Base-by-base conservation (phyloP, 352 stramenopile species). In the Globisporangium camurandrum region DNA sequence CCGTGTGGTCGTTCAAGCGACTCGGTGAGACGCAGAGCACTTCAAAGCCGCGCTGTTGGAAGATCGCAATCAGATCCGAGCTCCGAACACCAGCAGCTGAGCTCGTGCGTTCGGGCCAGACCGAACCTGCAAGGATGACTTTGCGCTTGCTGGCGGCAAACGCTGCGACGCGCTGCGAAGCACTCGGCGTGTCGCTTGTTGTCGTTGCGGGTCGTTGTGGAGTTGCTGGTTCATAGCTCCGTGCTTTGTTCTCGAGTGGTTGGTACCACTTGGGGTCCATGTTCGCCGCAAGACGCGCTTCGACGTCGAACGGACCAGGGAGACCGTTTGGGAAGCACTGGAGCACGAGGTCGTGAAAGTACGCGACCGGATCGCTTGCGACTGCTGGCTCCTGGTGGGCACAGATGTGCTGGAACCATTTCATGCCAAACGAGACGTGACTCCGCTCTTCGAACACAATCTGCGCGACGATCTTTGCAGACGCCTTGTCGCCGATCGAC, bases 81-180 rank as follows among this genome's bases (percentile, higher is more conserved):
- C 80, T 96, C 26, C 87, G 73, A 8, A 93, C 86, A 10, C 88
- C 88, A 16, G 88, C 88, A 2, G 88, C 88, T 2, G 84, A 95
- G 47, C 78, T 90, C 34, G 86, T 93, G 7, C 80, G 76, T 59
- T 96, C 84, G 8, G 88, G 86, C 86, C 81, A 95, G 26, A 93
- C 82, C 0, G 68, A 81, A 0, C 82, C 82, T 0, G 71, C 62
- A 22, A 93, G 40, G 46, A 93, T 64, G 23, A 88, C 65, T 41
- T 79, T 84, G 42, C 79, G 82, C 56, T 90, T 86, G 47, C 61
- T 67, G 19, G 67, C 51, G 10, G 69, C 64, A 27, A 86, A 86
- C 19, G 62, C 64, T 10, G 62, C 54, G 8, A 85, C 51, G 20
- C 69, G 73, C 5, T 57, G 23, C 22, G 62, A 74, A 33, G 67